Base-by-base conservation (phyloP, 1,139 yeast species). In the Nakaseomyces uthaithaninus region DNA sequence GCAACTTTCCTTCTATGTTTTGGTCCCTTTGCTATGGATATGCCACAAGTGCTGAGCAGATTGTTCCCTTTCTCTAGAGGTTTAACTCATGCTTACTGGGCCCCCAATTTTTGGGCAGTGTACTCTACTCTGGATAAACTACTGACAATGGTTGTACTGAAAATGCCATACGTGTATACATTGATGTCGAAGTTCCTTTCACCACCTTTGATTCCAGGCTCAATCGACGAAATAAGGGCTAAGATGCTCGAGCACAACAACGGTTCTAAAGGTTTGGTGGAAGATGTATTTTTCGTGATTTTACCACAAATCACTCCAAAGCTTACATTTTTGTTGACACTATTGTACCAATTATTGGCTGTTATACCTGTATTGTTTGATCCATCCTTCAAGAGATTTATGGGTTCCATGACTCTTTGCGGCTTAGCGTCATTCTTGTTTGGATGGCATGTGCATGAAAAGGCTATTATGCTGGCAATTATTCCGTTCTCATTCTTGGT, bases 361-460 rank as follows among this genome's bases (percentile, higher is more conserved):
- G 66, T 86, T 27, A 67, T 82, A 10, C 96, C 95, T 2, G 64
- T 91, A 20, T 70, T 86, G 41, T 54, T 81, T 28, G 77, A 76
- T 53, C 95, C 96, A 2, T 77, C 79, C 1, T 83, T 72, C 59
- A 76, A 77, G 48, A 69, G 94, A 48, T 91, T 91, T 52, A 61
- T 89, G 27, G 96, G 94, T 0, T 75, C 93, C 1, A 65, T 91
- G 50, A 80, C 96, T 0, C 69, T 89, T 40, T 91, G 97, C 64
- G 98, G 94, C 1, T 86, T 75, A 63, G 80, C 96, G 0, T 83
- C 95, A 3, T 91, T 85, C 57, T 65, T 91, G 41, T 91, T 91
- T 63, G 98, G 99, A 5, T 91, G 97, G 97, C 98, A 91, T 59
- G 98, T 91, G 19, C 98, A 91, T 64, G 98, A 89, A 62, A 91